Evolutionary conservation across 2,329 filamentous ascomycete species (phyloP), one percentile per base, ranked within the genome.

Genomic region (Herpotrichia juniperi): DNA sequence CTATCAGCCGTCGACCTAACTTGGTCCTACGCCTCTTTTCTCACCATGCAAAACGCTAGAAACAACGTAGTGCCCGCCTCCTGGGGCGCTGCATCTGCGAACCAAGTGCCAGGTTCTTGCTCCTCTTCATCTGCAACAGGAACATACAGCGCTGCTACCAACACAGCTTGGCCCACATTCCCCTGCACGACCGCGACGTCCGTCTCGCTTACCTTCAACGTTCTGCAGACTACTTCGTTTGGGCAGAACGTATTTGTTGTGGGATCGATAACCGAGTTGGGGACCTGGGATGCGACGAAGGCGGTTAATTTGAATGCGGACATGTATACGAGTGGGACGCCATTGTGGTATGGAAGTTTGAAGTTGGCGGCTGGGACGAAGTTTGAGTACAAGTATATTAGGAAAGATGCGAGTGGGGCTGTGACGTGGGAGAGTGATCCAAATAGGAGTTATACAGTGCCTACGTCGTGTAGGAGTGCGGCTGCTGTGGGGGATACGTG

Each of bases 11-110:
- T 76, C 16, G 85, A 91, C 57, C 75, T 91, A 24, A 90, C 88
- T 2, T 91, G 88, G 88, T 89, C 87, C 0, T 90, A 90, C 58
- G 86, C 87, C 1, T 81, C 87, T 0, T 87, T 91, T 70, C 74
- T 91, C 42, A 87, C 87, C 0, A 82, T 83, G n/a, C 74, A 78
- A 21, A 34, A 45, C 1, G 52, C 54, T n/a, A 22, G 59, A 4
- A 51, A 48, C 32, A 46, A 42, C 42, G 24, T 46, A n/a, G 71
- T 86, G 8, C 85, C 86, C 1, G 74, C 79, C 1, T 80, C 83
- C 5, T 88, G 86, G 86, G 78, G 78, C 3, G 78, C 58, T 10
- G 30, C 72, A 39, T 63, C 75, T 5, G 77, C 77, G 2, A 79
- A 77, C 51, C 75, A 76, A 0, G 72, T 86, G 0, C 83, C 85